Base-by-base conservation (phyloP, 257 asterid species). In the Striga asiatica region DNA sequence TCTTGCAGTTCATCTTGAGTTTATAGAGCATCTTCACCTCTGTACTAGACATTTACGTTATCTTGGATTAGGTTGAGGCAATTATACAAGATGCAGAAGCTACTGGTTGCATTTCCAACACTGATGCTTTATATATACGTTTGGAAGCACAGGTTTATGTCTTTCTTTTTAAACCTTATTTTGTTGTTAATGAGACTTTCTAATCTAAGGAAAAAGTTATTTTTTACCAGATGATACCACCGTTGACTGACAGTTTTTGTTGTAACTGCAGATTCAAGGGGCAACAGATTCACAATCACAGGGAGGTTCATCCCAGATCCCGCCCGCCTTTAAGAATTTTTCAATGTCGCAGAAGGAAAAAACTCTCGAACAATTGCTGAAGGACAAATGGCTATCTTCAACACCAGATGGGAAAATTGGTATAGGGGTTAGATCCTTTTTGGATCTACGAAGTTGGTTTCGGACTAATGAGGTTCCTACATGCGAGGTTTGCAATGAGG, bases 381-480 rank as follows among this genome's bases (percentile, higher is more conserved):
- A 63, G 61, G 98, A 87, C 74, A 74, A 69, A 49, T 91, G 98
- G 98, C 95, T 91, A 35, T 80, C 81, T 71, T 65, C 75, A 5
- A 55, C 65, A 52, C 60, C 83, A 45, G 84, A 77, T 60, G 85
- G 83, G 54, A 77, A 70, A 63, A 62, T 91, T 65, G 95, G 97
- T 55, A 76, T 91, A 35, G 95, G 97, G 41, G 73, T 82, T 24
- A 78, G 95, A 80, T 84, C 98, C 42, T 87, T 91, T 68, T 81
- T 91, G 51, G 98, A 91, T 71, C 87, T 87, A 24, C 86, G 96
- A 61, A 80, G 95, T 59, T 91, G 95, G 96, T 91, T 91, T 53
- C 81, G 78, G 22, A 71, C 62, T 42, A 91, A 78, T 18, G 96
- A 87, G 45, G 83, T 87, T 62, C 82, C 98, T 52, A 58, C 81